These are phyloP conservation scores for Debaryomycetaceae sp. DNA, from an alignment of 1,139 yeast genomes.

Conservation along the genomic window DNA sequence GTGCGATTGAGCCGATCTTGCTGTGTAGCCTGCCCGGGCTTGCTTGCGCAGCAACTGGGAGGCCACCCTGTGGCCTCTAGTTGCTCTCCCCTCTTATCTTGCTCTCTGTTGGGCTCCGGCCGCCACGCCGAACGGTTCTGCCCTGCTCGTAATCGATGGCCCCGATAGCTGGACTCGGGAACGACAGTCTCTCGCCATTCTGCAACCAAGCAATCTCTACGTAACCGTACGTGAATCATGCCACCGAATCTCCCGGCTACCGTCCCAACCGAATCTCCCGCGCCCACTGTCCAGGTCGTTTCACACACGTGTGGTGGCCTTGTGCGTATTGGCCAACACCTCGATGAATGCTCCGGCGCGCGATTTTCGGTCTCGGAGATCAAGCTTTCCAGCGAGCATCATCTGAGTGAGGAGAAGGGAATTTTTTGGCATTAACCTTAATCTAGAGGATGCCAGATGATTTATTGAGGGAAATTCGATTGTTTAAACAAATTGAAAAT, in stretches of 20 bases:
- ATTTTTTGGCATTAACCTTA: background rate
- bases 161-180: background rate
- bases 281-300: too few species aligned
- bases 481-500: too few species aligned
- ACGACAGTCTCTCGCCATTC: background rate
- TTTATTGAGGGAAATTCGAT: background rate
- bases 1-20: too few species aligned
- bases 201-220: background rate
- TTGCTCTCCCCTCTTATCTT: background rate
- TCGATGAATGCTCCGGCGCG: background rate
- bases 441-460: background rate
- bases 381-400: background rate
- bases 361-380: conserved; percentile 4
- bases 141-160: background rate
- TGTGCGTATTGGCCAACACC: background rate
- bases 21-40: too few species aligned
- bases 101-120: too few species aligned
- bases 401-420: background rate
- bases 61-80: background rate
- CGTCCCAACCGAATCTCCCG: too few species aligned
- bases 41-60: background rate
- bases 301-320: background rate
- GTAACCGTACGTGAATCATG: background rate
- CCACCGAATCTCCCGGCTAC: background rate
- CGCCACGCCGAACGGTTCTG: too few species aligned